These are phyloP conservation scores for Argentina anserina DNA, from an alignment of 306 rosid species.

Conservation along the genomic window DNA sequence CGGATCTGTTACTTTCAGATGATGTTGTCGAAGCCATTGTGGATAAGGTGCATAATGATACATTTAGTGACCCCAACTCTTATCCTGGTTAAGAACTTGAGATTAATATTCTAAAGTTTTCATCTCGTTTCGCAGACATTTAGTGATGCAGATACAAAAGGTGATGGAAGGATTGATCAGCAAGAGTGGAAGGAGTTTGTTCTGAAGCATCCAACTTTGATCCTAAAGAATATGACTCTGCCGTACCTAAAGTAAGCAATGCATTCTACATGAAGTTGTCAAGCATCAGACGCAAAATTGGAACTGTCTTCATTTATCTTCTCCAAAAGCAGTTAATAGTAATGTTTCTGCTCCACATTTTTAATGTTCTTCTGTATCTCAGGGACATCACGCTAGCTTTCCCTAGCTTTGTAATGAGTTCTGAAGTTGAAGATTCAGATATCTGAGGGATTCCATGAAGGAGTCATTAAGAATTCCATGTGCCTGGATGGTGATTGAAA, in stretches of 20 bases:
- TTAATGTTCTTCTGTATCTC: conserved; percentile 17
- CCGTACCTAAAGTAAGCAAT: conserved; percentile 69
- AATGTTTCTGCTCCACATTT: background rate
- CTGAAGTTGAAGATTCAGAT: conserved; percentile 62
- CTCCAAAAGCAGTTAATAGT: background rate
- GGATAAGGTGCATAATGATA: conserved; percentile 53
- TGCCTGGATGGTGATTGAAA: conserved; percentile 1
- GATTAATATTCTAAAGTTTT: background rate
- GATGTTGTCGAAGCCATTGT: conserved; percentile 72
- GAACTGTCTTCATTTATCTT: background rate
- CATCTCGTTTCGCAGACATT: conserved; percentile 51
- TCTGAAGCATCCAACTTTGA: conserved; percentile 60
- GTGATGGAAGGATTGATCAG: conserved; percentile 82
- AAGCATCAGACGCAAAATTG: conserved; percentile 2
- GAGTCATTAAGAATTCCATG: conserved; percentile 7
- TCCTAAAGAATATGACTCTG: conserved; percentile 77
- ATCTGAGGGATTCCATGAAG: conserved; percentile 22
- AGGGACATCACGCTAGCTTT: conserved; percentile 83
- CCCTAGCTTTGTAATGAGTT: conserved; percentile 63
- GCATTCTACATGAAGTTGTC: conserved; percentile 11
- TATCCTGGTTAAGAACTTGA: background rate
- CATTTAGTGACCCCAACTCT: background rate
- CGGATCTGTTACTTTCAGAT: conserved; percentile 71
- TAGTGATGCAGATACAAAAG: conserved; percentile 65
- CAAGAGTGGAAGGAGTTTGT: conserved; percentile 94